Base-by-base conservation (phyloP, 2,329 filamentous ascomycete genomes). In the Amauroascus verrucosus region DNA sequence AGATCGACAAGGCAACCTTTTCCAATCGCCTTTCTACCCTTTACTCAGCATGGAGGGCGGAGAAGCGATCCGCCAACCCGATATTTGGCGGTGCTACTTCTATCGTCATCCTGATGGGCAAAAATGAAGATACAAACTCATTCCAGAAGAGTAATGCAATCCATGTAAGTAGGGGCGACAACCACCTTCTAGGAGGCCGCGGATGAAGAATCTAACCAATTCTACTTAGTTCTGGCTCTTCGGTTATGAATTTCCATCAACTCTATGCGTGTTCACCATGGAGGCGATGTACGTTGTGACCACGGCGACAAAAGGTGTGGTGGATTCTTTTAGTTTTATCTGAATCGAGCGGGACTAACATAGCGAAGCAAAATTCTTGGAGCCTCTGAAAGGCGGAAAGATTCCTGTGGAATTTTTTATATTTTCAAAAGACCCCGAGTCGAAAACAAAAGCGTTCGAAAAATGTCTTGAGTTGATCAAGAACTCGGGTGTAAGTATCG, bases 191-290 rank as follows among this genome's bases (percentile, higher is more conserved):
- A 14, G 16, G 18, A 24, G n/a, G 22, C 18, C 3, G 16, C 14
- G 3, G 13, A 37, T 37, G 46, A 43, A 14, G 24, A 32, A 20
- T 30, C 6, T 30, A 22, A n/a, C 48, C 33, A 24, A 51, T 24
- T 28, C 35, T 46, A 57, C 60, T 56, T 69, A 96, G 90, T 95
- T 97, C 72, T 98, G 94, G 94, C 79, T 98, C 53, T 81, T 98
- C 58, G 93, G 93, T 64, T 98, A 98, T 76, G 93, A 98, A 70
- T 98, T 98, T 66, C 93, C 93, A 32, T 90, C 91, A 37, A 98
- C 93, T 0, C 77, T 98, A 59, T 88, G 98, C 77, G 79, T 98
- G 50, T 83, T 98, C 68, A 97, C 91, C 1, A 75, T 84, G 57
- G 93, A 97, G 57, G 82, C 83, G 45, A 77, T 97, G 62, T 94